Conservation (phyloP, 2,329 filamentous ascomycete species). For the Lecanicillium sp. region DNA sequence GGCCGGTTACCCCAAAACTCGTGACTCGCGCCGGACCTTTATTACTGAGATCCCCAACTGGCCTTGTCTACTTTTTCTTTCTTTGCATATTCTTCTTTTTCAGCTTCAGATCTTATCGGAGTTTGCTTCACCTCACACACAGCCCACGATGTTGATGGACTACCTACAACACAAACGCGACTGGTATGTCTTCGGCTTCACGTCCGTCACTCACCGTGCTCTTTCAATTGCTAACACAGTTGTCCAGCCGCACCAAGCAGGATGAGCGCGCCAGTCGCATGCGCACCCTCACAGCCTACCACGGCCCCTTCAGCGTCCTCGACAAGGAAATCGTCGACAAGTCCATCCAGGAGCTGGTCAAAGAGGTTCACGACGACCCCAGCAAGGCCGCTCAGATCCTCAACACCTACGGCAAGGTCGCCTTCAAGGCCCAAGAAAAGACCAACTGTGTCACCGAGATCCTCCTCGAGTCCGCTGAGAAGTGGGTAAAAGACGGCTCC, state of each 20-base stretch:
- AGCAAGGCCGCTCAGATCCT: conserved; percentile 67
- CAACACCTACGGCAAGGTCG: conserved; percentile 80
- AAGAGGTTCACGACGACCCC: conserved; percentile 65
- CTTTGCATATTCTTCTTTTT: background rate
- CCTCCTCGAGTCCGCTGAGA: conserved; percentile 70
- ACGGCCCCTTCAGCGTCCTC: conserved; percentile 52
- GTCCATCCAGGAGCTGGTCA: conserved; percentile 72
- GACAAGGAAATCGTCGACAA: conserved; percentile 65
- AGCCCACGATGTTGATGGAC: conserved; percentile 37
- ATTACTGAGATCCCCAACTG: background rate
- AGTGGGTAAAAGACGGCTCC: conserved; percentile 54
- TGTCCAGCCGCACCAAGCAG: conserved; percentile 68
- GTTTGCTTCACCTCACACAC: background rate
- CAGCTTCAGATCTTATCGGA: no score
- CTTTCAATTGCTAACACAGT: conserved; percentile 8
- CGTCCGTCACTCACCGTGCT: background rate
- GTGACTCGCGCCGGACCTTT: background rate
- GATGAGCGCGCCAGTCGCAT: conserved; percentile 66
- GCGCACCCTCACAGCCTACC: conserved; percentile 59
- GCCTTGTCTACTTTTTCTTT: background rate
- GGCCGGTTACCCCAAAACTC: background rate
- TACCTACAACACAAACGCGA: conserved; percentile 67
- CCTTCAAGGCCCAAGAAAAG: conserved; percentile 73
- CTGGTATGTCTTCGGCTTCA: conserved; percentile 55
- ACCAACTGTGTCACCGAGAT: conserved; percentile 90